phyloP scores from a whole-genome alignment of 208 protist genomes.

The Acanthamoeba sp. region DNA sequence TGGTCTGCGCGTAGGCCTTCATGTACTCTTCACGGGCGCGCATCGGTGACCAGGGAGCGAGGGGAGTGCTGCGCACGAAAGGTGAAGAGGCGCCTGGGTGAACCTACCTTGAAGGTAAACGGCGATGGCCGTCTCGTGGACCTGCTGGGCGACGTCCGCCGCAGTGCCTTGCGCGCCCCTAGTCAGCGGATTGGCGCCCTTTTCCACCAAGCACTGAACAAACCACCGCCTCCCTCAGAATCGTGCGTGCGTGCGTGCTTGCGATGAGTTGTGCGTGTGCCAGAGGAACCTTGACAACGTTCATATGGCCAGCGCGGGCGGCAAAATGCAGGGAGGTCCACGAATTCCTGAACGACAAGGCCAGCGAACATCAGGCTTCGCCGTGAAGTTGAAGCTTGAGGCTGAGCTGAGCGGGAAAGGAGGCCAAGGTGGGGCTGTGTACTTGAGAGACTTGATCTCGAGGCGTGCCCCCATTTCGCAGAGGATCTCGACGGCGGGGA shows the following conservation, averaged over 20 bases:
- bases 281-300: neutral
- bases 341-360: constrained; percentile 19
- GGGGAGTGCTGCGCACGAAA: too few relatives aligned
- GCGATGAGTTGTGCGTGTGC: neutral
- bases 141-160: neutral
- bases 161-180: neutral
- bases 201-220: neutral
- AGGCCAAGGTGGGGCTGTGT: neutral
- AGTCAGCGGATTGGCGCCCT: neutral
- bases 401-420: neutral
- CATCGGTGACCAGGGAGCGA: too few relatives aligned
- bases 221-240: too few relatives aligned
- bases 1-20: neutral
- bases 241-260: too few relatives aligned
- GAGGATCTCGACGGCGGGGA: neutral
- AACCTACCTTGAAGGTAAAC: neutral
- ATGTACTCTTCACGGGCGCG: neutral
- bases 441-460: constrained; percentile 1
- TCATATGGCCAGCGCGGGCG: constrained; percentile 8
- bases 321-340: constrained; percentile 41
- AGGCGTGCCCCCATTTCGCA: neutral
- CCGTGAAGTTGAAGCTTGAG: too few relatives aligned
- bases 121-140: constrained; percentile 3
- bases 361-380: too few relatives aligned
- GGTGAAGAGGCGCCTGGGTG: too few relatives aligned